Evolutionary conservation across 306 rosid genomes (phyloP).

Genomic region (Parietaria judaica): DNA sequence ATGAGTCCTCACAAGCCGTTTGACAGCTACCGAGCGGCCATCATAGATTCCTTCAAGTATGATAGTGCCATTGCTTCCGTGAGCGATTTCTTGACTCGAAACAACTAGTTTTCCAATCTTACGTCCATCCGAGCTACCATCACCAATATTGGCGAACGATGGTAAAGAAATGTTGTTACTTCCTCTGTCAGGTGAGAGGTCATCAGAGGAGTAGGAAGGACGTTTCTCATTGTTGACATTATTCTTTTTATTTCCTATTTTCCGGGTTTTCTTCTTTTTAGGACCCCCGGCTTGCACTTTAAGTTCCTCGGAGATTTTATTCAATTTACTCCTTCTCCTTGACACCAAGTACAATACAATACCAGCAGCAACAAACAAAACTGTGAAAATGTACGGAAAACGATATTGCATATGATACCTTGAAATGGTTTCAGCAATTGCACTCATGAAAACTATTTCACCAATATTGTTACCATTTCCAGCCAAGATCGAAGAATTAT

Average conservation of each 20-base stretch:
- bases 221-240: constrained; percentile 19
- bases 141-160: constrained; percentile 13
- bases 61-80: constrained; percentile 74
- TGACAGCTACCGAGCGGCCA: constrained; percentile 68
- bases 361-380: constrained; percentile 17
- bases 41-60: constrained; percentile 57
- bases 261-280: constrained; percentile 38
- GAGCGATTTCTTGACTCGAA: constrained; percentile 56
- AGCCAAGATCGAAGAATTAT: constrained; percentile 4
- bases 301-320: constrained; percentile 11
- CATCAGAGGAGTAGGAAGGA: constrained; percentile 9
- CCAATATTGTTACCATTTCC: not conserved
- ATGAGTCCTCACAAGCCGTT: constrained; percentile 68
- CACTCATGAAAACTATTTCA: not conserved
- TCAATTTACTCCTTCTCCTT: constrained; percentile 2
- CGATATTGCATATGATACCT: constrained; percentile 3
- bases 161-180: constrained; percentile 6
- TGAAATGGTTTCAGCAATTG: not conserved
- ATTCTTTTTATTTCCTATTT: constrained; percentile 28
- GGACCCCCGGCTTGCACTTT: constrained; percentile 17
- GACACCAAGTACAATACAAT: constrained; percentile 2
- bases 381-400: constrained; percentile 3
- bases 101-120: constrained; percentile 50
- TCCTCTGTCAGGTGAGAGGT: constrained; percentile 13
- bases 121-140: constrained; percentile 37